phyloP scores from a whole-genome alignment of 2,329 filamentous ascomycete species.

The Zasmidium cellare region DNA sequence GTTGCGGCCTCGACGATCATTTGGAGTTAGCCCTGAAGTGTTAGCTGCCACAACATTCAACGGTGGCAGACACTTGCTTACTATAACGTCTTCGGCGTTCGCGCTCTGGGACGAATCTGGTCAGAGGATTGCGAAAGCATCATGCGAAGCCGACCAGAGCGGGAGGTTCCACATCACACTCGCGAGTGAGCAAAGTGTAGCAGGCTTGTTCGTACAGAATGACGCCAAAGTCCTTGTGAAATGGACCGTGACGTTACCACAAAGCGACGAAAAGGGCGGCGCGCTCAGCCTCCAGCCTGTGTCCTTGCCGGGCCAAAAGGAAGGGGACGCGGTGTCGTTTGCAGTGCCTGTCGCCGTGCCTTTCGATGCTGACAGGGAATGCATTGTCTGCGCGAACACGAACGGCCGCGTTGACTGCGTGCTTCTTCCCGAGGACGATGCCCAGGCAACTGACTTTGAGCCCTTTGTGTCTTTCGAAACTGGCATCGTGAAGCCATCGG shows the following conservation, averaged over 20 bases:
- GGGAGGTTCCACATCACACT: conserved; percentile 7
- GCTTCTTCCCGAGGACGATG: background rate
- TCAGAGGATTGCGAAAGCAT: background rate
- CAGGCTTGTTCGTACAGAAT: conserved; percentile 9
- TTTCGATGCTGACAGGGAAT: conserved; percentile 6
- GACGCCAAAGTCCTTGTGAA: background rate
- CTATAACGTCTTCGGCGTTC: background rate
- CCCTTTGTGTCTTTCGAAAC: conserved; percentile 18
- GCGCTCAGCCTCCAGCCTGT: background rate
- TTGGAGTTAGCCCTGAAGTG: conserved; percentile 2
- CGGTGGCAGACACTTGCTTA: conserved; percentile 1
- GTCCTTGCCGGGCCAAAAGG: background rate
- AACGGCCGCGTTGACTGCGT: conserved; percentile 9
- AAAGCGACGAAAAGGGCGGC: background rate
- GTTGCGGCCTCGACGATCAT: background rate
- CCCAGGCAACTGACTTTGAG: background rate
- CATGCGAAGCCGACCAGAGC: background rate
- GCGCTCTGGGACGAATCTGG: conserved; percentile 7
- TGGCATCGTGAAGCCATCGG: conserved; percentile 14
- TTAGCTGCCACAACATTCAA: conserved; percentile 2
- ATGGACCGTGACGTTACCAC: background rate
- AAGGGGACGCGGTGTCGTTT: conserved; percentile 7
- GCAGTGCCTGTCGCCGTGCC: conserved; percentile 11
- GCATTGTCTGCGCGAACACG: conserved; percentile 6
- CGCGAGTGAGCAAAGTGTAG: background rate